Conservation (phyloP, 2,329 filamentous ascomycete genomes). For the Trichocomaceae sp. region DNA sequence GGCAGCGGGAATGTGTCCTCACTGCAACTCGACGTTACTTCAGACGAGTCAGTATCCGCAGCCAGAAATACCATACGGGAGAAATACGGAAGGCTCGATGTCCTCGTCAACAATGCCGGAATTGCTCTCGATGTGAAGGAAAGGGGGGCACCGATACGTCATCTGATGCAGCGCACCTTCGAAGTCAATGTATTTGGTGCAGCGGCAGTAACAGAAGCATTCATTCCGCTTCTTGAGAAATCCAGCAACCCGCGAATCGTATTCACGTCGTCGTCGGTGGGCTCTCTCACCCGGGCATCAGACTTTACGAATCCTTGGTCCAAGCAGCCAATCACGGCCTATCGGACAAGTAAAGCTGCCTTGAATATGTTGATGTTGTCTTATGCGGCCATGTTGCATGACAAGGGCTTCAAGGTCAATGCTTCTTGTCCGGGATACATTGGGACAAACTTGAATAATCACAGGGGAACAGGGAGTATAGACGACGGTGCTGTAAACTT, state of each 20-base stretch:
- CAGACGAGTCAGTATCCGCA: slow-evolving; percentile 5
- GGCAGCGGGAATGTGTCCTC: not conserved
- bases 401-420: slow-evolving; percentile 26
- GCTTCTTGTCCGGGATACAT: slow-evolving; percentile 21
- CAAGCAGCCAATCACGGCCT: slow-evolving; percentile 21
- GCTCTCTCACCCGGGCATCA: slow-evolving; percentile 17
- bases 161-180: slow-evolving; percentile 15
- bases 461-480: slow-evolving; percentile 1
- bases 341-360: slow-evolving; percentile 40
- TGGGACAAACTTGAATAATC: slow-evolving; percentile 15
- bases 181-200: slow-evolving; percentile 27
- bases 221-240: slow-evolving; percentile 22
- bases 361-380: slow-evolving; percentile 41
- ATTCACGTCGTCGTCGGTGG: slow-evolving; percentile 23
- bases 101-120: slow-evolving; percentile 11
- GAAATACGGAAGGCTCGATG: slow-evolving; percentile 5
- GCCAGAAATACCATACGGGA: not conserved
- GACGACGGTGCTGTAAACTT: slow-evolving; percentile 17
- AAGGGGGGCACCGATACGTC: slow-evolving; percentile 9
- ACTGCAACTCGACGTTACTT: slow-evolving; percentile 6
- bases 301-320: slow-evolving; percentile 16
- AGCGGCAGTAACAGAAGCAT: slow-evolving; percentile 21
- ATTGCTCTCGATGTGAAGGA: slow-evolving; percentile 6
- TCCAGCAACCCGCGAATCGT: slow-evolving; percentile 19
- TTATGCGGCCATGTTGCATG: slow-evolving; percentile 34